These are phyloP conservation scores for Vigna mungo DNA, from an alignment of 306 rosid genomes.

Conservation along the genomic window DNA sequence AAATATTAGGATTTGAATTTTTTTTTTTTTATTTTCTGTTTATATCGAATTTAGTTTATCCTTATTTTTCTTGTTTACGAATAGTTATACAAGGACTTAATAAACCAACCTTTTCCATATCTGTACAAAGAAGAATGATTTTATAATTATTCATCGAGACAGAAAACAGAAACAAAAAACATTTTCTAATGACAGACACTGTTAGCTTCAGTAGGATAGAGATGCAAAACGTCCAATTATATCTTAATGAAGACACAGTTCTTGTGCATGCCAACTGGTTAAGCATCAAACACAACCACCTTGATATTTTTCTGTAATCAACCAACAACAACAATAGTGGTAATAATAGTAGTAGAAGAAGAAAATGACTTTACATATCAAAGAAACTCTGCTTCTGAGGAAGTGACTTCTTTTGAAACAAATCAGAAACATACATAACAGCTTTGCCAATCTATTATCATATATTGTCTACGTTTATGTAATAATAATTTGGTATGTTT, in stretches of 20 bases:
- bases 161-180: not conserved
- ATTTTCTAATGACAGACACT: not conserved
- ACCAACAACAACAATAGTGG: not conserved
- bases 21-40: not conserved
- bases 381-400: conserved; percentile 1
- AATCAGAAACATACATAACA: not conserved
- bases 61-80: not conserved
- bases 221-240: not conserved
- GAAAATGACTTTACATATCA: not conserved
- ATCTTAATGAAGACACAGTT: not conserved
- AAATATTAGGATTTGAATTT: not conserved
- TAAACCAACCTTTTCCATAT: too few species aligned
- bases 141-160: not conserved
- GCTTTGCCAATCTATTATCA: not conserved
- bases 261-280: not conserved
- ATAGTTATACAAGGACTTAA: not conserved
- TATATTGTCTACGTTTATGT: not conserved
- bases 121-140: not conserved
- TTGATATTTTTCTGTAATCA: not conserved
- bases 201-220: not conserved
- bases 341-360: not conserved
- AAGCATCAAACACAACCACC: conserved; percentile 7
- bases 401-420: not conserved
- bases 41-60: not conserved
- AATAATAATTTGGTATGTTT: not conserved